A percentile compares a stretch with the other conserved stretches of the same genome.
These are phyloP conservation scores for Rhizophora mangle DNA, from an alignment of 345 rosid genomes.

Conservation along the genomic window DNA sequence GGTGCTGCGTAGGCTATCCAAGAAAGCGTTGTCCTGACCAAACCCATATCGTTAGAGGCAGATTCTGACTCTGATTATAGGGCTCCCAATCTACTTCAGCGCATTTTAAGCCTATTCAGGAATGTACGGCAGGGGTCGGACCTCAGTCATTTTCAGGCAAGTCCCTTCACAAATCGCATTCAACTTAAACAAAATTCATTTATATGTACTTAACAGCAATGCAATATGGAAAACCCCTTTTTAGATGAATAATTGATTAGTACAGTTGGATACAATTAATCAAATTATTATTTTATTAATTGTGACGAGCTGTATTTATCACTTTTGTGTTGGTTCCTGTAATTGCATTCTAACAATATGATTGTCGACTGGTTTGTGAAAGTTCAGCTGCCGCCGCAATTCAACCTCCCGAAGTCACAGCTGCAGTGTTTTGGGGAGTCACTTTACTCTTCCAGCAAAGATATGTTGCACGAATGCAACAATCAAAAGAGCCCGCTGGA, in stretches of 20 bases:
- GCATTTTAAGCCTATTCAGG: slow-evolving; percentile 48
- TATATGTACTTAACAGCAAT: too few species aligned
- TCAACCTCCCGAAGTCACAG: slow-evolving; percentile 78
- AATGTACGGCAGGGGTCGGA: slow-evolving; percentile 59
- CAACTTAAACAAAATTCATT: too few species aligned
- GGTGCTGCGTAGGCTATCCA: background rate
- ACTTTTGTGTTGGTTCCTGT: too few species aligned
- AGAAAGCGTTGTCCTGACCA: slow-evolving; percentile 35
- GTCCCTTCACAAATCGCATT: background rate
- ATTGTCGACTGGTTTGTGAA: background rate
- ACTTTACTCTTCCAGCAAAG: slow-evolving; percentile 43
- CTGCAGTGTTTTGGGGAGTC: slow-evolving; percentile 77
- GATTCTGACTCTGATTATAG: slow-evolving; percentile 34
- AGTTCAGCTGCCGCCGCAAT: slow-evolving; percentile 60
- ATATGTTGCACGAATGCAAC: slow-evolving; percentile 48
- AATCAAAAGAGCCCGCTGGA: slow-evolving; percentile 43
- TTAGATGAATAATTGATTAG: too few species aligned
- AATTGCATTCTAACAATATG: too few species aligned
- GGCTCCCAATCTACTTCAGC: slow-evolving; percentile 51
- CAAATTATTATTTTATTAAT: too few species aligned
- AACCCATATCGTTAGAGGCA: slow-evolving; percentile 44
- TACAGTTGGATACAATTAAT: too few species aligned
- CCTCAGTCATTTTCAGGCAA: slow-evolving; percentile 57
- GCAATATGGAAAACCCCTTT: too few species aligned
- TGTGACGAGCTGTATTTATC: too few species aligned